Conservation (phyloP, 331 rosid genomes). For the Rosa hybrid region DNA sequence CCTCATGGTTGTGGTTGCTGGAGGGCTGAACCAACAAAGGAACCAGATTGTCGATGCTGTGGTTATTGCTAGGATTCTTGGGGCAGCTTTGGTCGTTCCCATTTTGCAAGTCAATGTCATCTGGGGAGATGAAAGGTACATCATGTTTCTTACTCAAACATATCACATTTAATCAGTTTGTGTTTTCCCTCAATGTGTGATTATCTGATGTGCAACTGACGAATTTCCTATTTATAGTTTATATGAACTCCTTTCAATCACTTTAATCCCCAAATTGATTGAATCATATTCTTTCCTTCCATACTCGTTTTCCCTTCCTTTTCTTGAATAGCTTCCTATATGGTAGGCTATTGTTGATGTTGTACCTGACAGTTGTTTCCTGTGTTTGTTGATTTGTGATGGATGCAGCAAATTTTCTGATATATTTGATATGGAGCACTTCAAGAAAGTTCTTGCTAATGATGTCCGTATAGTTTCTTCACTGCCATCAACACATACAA, state of each 20-base stretch:
- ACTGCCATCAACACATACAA: constrained; percentile 86
- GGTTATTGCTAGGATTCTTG: constrained; percentile 94
- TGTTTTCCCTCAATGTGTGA: neutral
- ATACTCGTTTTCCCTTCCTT: neutral
- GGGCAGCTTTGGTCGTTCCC: constrained; percentile 93
- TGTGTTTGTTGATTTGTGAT: constrained; percentile 26
- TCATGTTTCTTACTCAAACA: neutral
- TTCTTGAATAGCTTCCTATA: neutral
- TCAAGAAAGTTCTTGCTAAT: constrained; percentile 67
- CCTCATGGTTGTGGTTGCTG: constrained; percentile 82
- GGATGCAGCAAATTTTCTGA: constrained; percentile 88
- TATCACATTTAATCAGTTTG: neutral
- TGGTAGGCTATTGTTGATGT: constrained; percentile 3
- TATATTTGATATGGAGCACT: constrained; percentile 90
- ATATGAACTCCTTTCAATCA: neutral
- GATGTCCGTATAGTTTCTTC: constrained; percentile 80
- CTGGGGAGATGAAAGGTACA: constrained; percentile 98
- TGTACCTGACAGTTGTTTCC: constrained; percentile 8
- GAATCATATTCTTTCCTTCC: neutral
- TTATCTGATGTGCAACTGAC: neutral
- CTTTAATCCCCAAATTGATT: neutral
- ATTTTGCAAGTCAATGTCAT: constrained; percentile 92
- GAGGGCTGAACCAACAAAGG: constrained; percentile 96
- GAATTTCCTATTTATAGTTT: neutral
- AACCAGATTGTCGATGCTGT: constrained; percentile 98